phyloP scores from a whole-genome alignment of 305 asterid species.

The Fraxinus paxiana region DNA sequence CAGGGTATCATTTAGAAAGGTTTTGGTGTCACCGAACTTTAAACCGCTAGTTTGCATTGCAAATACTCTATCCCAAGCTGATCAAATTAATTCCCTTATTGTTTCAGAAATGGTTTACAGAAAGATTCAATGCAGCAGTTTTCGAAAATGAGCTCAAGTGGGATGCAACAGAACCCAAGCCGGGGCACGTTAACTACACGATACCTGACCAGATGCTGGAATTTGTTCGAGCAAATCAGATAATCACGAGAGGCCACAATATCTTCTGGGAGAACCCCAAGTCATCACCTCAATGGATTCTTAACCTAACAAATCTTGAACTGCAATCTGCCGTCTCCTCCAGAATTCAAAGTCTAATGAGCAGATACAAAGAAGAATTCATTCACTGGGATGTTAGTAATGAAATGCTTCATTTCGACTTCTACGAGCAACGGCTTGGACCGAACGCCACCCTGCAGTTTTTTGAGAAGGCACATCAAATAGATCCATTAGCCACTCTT shows the following conservation, averaged over 20 bases:
- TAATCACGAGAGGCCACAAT: slow-evolving; percentile 65
- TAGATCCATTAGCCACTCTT: slow-evolving; percentile 58
- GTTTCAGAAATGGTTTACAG: slow-evolving; percentile 57
- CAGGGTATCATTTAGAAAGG: neutral
- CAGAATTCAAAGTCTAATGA: slow-evolving; percentile 54
- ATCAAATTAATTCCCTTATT: neutral
- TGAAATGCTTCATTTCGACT: slow-evolving; percentile 70
- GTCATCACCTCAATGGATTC: slow-evolving; percentile 60
- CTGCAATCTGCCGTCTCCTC: slow-evolving; percentile 53
- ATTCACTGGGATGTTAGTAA: slow-evolving; percentile 80
- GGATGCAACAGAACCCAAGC: slow-evolving; percentile 58
- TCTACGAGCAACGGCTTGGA: slow-evolving; percentile 54
- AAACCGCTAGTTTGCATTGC: neutral
- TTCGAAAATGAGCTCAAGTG: slow-evolving; percentile 85
- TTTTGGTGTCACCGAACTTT: neutral
- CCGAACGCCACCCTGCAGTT: slow-evolving; percentile 51
- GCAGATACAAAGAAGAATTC: slow-evolving; percentile 52
- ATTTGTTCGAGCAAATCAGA: slow-evolving; percentile 55
- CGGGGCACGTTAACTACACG: slow-evolving; percentile 58
- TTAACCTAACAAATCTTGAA: slow-evolving; percentile 37
- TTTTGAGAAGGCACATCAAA: slow-evolving; percentile 42
- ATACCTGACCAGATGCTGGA: slow-evolving; percentile 60
- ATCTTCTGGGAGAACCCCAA: slow-evolving; percentile 74
- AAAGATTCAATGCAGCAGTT: slow-evolving; percentile 73
- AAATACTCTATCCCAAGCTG: neutral